Conservation (phyloP, 371 early-diverging fungal species). For the Hamiltosporidium tvaerminnensis region DNA sequence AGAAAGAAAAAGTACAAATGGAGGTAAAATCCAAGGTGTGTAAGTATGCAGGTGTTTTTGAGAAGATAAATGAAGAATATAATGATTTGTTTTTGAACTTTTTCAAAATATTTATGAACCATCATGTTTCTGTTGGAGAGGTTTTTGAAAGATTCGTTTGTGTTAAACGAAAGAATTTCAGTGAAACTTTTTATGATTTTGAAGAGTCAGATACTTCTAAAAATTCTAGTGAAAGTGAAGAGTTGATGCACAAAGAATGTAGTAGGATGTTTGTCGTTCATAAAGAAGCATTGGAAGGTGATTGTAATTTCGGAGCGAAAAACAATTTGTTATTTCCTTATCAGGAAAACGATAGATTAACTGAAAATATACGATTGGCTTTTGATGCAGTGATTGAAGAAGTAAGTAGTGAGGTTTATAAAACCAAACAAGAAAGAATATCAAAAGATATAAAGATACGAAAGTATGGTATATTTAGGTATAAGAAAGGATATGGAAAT, state of each 20-base stretch:
- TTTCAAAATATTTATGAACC: too few species aligned
- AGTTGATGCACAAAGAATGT: not conserved
- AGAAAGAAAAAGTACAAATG: not conserved
- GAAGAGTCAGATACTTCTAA: not conserved
- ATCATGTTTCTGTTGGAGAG: too few species aligned
- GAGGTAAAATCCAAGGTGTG: too few species aligned
- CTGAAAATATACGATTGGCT: conserved; percentile 1
- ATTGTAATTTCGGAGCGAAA: not conserved
- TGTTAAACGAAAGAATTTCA: too few species aligned
- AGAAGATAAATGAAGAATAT: too few species aligned
- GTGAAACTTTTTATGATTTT: conserved; percentile 20
- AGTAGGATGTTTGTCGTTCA: too few species aligned
- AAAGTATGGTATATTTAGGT: conserved; percentile 15
- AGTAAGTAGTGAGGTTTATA: conserved; percentile 17
- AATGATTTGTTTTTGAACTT: too few species aligned
- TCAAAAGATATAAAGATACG: conserved; percentile 18
- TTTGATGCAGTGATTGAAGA: conserved; percentile 14
- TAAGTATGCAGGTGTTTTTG: too few species aligned
- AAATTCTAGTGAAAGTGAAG: not conserved
- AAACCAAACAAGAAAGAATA: conserved; percentile 8
- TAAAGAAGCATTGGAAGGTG: too few species aligned
- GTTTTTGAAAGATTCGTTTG: too few species aligned
- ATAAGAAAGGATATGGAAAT: conserved; percentile 10
- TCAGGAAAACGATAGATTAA: conserved; percentile 16
- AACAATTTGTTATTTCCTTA: not conserved